phyloP scores from a whole-genome alignment of 306 rosid genomes.

The Alnus rubra region DNA sequence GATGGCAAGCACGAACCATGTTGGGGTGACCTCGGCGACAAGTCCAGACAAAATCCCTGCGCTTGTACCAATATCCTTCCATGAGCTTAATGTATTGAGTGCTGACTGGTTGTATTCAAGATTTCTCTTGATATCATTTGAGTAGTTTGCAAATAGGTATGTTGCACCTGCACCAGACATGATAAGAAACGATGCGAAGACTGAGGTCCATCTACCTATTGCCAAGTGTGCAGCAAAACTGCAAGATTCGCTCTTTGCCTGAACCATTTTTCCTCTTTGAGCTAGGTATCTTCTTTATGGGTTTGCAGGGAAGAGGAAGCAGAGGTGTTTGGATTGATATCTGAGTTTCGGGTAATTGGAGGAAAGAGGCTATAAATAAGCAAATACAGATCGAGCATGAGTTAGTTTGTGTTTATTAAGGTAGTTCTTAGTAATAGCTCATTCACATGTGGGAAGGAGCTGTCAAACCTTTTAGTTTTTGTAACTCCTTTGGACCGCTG shows the following conservation, averaged over 20 bases:
- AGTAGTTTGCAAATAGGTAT: conserved; percentile 43
- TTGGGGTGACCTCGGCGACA: conserved; percentile 45
- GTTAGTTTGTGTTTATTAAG: not conserved
- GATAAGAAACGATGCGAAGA: conserved; percentile 46
- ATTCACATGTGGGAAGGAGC: not conserved
- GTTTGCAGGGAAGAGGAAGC: too few species aligned
- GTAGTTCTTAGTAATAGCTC: not conserved
- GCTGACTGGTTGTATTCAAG: conserved; percentile 50
- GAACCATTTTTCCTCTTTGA: not conserved
- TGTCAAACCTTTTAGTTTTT: too few species aligned
- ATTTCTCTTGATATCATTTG: conserved; percentile 37
- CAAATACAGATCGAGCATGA: not conserved
- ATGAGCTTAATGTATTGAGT: conserved; percentile 39
- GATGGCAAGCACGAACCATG: conserved; percentile 48
- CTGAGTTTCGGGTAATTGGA: too few species aligned
- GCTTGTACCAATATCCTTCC: conserved; percentile 50
- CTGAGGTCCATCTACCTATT: conserved; percentile 44
- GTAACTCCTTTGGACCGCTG: not conserved
- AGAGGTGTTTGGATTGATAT: too few species aligned
- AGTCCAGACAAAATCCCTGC: conserved; percentile 46
- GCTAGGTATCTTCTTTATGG: too few species aligned
- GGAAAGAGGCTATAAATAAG: not conserved
- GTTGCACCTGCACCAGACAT: conserved; percentile 53
- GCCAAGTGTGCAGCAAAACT: not conserved
- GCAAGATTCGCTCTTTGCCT: not conserved